Evolutionary conservation across 768 basidiomycete species (phyloP), one percentile per base, ranked within the genome.

Genomic region (Lyophyllum semitale): DNA sequence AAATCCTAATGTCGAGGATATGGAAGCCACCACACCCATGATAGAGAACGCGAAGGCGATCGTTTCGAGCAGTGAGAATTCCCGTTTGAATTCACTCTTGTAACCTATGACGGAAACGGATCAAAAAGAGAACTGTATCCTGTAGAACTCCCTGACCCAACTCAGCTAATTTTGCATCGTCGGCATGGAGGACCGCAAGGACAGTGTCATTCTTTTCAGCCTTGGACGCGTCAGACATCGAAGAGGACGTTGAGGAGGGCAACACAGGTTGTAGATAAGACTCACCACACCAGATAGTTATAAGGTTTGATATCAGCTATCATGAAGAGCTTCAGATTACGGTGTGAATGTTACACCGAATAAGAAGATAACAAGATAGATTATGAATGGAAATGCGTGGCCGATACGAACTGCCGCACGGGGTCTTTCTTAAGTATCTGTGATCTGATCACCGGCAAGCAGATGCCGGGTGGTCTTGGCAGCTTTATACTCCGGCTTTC

Each of bases 1-100:
- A 67, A 90, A 90, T 1, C 78, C 80, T 35, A 85, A 70, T 2
- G 85, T 88, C 3, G 87, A 86, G 2, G 87, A 73, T 4, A 90
- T 83, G 4, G 85, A 87, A 3, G 86, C 83, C 26, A 89, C 69
- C 27, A 90, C 82, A 3, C 86, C 88, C 88, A 88, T 88, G 59
- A 84, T 87, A 9, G 83, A 84, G 66, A 89, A 82, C 0, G 84
- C 77, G 61, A 89, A 88, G 0, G 83, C 83, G 20, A 86, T 71
- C 1, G 85, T 86, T 70, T 88, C 85, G 11, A 85, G 49, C 35
- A 83, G 73, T 81, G 87, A 84, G 65, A 90, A 89, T 68, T 89
- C 85, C 50, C 88, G 83, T 63, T 75, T 85, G 70, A 90, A 89
- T 68, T 88, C 86, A 65, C 79, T 77, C 72, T 78, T 87, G 66